Base-by-base conservation (phyloP, 2,329 filamentous ascomycete species). In the Fusarium concolor region DNA sequence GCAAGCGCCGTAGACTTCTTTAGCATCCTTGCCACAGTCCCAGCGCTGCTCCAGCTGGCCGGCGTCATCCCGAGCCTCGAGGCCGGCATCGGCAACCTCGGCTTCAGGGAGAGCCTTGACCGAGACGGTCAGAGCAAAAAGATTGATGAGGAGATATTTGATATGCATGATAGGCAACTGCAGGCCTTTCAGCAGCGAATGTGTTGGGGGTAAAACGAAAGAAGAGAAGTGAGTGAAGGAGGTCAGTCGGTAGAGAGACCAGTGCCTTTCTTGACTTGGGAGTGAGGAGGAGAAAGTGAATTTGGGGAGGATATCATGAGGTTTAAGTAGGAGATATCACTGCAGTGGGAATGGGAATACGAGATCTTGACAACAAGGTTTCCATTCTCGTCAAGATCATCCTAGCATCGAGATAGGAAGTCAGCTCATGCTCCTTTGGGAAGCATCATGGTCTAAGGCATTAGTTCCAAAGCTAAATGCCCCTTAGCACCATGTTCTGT, bases 91-190 rank as follows among this genome's bases (percentile, higher is more conserved):
- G 24, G 31, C 31, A 17, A 33, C 31, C 15, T 71, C 68, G n/a
- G 66, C 61, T n/a, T 46, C 41, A 15, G 68, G 64, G 24, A 71
- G 49, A 18, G 68, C 68, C 61, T 69, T 70, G 62, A 70, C 68
- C 35, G 68, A 54, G 35, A 69, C 52, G 57, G 68, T 9, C 60
- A 69, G 24, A 31, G 65, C 68, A 26, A 69, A 37, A 20, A 68
- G 44, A 57, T 68, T 71, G 65, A 69, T 29, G 31, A 71, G 22
- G 12, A 71, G 47, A 22, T 69, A 45, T 22, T 71, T 71, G 56
- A 71, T 54, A 62, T 69, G 68, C 68, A 71, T 71, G 51, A 41
- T 64, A 57, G 68, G 68, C 68, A 58, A 52, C 41, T 57, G 47
- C 22, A 49, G 33, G 60, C 66, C 66, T 62, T 68, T 71, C 56